phyloP scores from a whole-genome alignment of 2,329 filamentous ascomycete species.

The Tolypocladium album region DNA sequence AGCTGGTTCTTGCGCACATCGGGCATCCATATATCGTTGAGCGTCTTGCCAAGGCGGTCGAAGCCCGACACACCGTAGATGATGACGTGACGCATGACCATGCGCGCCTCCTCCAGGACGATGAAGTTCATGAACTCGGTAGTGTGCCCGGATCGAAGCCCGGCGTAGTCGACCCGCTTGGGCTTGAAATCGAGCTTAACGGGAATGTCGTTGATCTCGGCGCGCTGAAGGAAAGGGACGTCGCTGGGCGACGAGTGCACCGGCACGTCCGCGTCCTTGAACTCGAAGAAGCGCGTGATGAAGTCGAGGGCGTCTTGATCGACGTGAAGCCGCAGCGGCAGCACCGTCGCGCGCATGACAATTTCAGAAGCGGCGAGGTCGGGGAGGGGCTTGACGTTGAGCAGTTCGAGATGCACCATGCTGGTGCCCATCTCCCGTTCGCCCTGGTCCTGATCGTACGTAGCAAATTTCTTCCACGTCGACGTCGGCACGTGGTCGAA shows the following conservation, averaged over 20 bases:
- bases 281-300: slow-evolving; percentile 94
- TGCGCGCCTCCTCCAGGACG: slow-evolving; percentile 76
- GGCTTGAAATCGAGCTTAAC: slow-evolving; percentile 93
- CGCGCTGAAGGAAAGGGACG: slow-evolving; percentile 76
- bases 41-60: slow-evolving; percentile 74
- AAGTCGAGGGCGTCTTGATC: slow-evolving; percentile 97
- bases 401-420: slow-evolving; percentile 82
- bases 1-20: slow-evolving; percentile 87
- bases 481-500: slow-evolving; percentile 92
- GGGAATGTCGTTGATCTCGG: slow-evolving; percentile 74
- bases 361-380: slow-evolving; percentile 83
- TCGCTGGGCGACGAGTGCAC: slow-evolving; percentile 53
- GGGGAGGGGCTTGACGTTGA: slow-evolving; percentile 78
- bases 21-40: slow-evolving; percentile 95
- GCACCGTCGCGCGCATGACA: slow-evolving; percentile 65
- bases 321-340: slow-evolving; percentile 84
- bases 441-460: slow-evolving; percentile 81
- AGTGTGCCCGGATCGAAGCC: slow-evolving; percentile 83
- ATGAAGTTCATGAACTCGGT: slow-evolving; percentile 99
- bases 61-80: slow-evolving; percentile 89
- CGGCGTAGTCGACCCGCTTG: slow-evolving; percentile 92
- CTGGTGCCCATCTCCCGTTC: slow-evolving; percentile 74
- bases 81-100: slow-evolving; percentile 80
- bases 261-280: slow-evolving; percentile 66
- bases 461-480: slow-evolving; percentile 97